These are phyloP conservation scores for Amauroascus niger DNA, from an alignment of 2,329 filamentous ascomycete species.

Conservation along the genomic window DNA sequence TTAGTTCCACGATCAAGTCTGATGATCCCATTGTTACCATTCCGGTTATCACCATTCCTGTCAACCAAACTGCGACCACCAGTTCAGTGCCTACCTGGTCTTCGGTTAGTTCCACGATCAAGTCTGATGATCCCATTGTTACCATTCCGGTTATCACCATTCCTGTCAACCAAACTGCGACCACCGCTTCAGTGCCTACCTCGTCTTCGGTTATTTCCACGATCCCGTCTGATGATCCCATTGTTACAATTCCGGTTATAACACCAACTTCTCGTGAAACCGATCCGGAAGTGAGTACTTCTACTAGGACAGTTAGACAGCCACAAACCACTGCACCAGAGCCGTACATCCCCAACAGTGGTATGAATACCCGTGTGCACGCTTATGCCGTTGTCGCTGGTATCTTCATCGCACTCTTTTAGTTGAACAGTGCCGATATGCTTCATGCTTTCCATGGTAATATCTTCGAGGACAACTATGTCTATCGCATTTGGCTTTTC, in stretches of 20 bases:
- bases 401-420: constrained; percentile 8
- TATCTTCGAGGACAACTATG: not conserved
- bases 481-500: not conserved
- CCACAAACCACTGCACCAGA: constrained; percentile 1
- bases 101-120: not conserved
- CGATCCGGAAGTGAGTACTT: not conserved
- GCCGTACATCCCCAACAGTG: not conserved
- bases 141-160: not conserved
- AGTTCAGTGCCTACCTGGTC: not conserved
- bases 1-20: not conserved
- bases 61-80: not conserved
- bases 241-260: not conserved
- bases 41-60: not conserved
- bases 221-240: not conserved
- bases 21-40: not conserved
- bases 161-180: not conserved
- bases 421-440: not conserved
- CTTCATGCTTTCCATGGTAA: not conserved
- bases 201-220: not conserved
- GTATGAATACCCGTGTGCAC: not conserved
- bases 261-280: too few relatives aligned
- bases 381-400: not conserved
- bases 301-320: not conserved
- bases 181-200: not conserved
- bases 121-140: not conserved